These are phyloP conservation scores for Suhomyces coccinellae DNA, from an alignment of 1,139 yeast genomes.

Conservation along the genomic window DNA sequence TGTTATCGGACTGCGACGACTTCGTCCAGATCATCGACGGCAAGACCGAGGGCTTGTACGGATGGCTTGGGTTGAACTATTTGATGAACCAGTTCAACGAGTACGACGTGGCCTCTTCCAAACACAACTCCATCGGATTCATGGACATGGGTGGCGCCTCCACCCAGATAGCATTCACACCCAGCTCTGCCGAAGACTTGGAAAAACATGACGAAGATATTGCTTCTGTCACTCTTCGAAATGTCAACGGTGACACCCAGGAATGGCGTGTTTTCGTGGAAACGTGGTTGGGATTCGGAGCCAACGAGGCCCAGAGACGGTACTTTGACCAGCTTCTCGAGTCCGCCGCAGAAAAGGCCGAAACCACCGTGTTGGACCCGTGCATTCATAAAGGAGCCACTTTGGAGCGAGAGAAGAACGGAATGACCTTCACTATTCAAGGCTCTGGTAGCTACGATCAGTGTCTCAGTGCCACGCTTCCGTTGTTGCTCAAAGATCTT, in stretches of 20 bases:
- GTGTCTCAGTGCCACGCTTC: slow-evolving; percentile 68
- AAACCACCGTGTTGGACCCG: slow-evolving; percentile 55
- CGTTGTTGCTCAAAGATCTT: slow-evolving; percentile 64
- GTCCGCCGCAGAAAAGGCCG: slow-evolving; percentile 22
- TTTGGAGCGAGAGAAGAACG: slow-evolving; percentile 41
- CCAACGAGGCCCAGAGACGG: slow-evolving; percentile 71
- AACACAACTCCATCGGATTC: slow-evolving; percentile 66
- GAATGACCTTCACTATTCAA: slow-evolving; percentile 45
- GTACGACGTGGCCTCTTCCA: slow-evolving; percentile 33
- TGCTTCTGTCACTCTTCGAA: slow-evolving; percentile 55
- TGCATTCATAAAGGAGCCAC: slow-evolving; percentile 67
- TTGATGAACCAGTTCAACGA: slow-evolving; percentile 55
- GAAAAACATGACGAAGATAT: slow-evolving; percentile 63
- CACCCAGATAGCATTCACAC: slow-evolving; percentile 78
- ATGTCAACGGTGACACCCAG: slow-evolving; percentile 59
- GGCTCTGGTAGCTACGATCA: slow-evolving; percentile 72
- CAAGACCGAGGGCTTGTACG: slow-evolving; percentile 76
- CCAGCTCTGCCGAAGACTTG: slow-evolving; percentile 53
- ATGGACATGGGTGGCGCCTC: slow-evolving; percentile 95
- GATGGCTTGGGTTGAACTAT: slow-evolving; percentile 78
- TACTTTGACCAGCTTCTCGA: slow-evolving; percentile 53
- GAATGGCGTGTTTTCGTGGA: slow-evolving; percentile 75
- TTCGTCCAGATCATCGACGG: slow-evolving; percentile 78
- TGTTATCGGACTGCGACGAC: slow-evolving; percentile 52
- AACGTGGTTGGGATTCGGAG: slow-evolving; percentile 86